Conservation (phyloP, 1,139 yeast genomes). For the Candida albicans region DNA sequence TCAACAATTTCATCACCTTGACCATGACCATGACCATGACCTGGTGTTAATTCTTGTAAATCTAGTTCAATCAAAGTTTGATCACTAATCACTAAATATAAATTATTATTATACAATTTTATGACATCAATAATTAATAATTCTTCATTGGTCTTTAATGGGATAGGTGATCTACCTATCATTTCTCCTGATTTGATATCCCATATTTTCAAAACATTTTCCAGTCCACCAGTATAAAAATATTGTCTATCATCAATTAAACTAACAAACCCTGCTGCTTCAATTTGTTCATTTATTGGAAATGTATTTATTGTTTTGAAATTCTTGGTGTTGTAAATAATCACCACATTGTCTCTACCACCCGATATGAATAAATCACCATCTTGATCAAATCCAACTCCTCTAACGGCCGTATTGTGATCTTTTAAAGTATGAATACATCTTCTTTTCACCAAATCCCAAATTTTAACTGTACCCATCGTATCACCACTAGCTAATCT, state of each 20-base stretch:
- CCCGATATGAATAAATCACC: conserved; percentile 70
- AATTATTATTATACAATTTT: conserved; percentile 22
- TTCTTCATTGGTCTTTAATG: conserved; percentile 64
- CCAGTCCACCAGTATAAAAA: conserved; percentile 81
- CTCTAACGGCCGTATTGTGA: conserved; percentile 86
- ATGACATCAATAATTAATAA: conserved; percentile 62
- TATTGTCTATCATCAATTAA: conserved; percentile 30
- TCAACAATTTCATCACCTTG: conserved; percentile 19
- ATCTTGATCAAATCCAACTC: conserved; percentile 60
- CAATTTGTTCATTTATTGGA: conserved; percentile 78
- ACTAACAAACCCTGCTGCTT: conserved; percentile 67
- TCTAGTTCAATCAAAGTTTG: conserved; percentile 71
- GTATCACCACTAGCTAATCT: conserved; percentile 83
- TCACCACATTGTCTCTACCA: conserved; percentile 83
- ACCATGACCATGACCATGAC: no score
- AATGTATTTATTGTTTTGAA: conserved; percentile 63
- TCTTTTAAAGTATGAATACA: conserved; percentile 63
- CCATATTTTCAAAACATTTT: conserved; percentile 66
- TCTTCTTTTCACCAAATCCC: conserved; percentile 88
- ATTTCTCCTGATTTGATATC: conserved; percentile 39
- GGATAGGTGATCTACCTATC: conserved; percentile 48
- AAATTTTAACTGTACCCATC: conserved; percentile 79
- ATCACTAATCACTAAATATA: conserved; percentile 66
- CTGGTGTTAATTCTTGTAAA: conserved; percentile 19
- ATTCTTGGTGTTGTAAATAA: conserved; percentile 57